Evolutionary conservation across 2,329 filamentous ascomycete species (phyloP).

Genomic region (Trichoderma oligosporum): DNA sequence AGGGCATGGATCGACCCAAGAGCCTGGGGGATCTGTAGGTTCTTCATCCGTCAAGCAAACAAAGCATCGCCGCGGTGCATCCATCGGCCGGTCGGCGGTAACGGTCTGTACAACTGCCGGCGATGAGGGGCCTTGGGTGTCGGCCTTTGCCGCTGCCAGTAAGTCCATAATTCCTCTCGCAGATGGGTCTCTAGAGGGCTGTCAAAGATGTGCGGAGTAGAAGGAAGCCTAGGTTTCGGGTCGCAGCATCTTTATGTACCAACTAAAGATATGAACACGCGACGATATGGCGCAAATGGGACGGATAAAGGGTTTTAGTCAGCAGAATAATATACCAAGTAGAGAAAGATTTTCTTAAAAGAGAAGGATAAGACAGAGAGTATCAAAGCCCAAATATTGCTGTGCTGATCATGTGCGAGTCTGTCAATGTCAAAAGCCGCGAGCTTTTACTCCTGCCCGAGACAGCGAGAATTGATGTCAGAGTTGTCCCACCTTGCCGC

Average conservation of each 20-base stretch:
- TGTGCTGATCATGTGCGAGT: too few relatives aligned
- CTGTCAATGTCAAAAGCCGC: not conserved
- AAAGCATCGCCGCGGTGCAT: slow-evolving; percentile 51
- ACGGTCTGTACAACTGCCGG: slow-evolving; percentile 22
- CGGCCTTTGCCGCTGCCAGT: not conserved
- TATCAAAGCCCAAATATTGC: too few relatives aligned
- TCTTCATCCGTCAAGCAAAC: slow-evolving; percentile 59
- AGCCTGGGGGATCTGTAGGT: slow-evolving; percentile 44
- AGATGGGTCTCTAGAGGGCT: not conserved
- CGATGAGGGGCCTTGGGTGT: slow-evolving; percentile 9
- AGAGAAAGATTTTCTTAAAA: not conserved
- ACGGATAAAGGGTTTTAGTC: not conserved
- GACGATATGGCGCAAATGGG: not conserved
- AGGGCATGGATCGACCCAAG: slow-evolving; percentile 84
- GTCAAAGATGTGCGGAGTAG: not conserved
- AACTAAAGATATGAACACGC: not conserved
- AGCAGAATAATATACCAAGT: not conserved
- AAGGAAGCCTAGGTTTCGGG: not conserved
- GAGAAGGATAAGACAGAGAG: not conserved
- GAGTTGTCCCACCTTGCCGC: too few relatives aligned
- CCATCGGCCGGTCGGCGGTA: slow-evolving; percentile 21
- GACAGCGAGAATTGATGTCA: too few relatives aligned
- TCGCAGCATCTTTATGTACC: slow-evolving; percentile 3
- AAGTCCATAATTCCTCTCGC: not conserved
- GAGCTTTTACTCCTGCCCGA: too few relatives aligned